phyloP scores from a whole-genome alignment of 345 rosid genomes.

The Aegle marmelos region DNA sequence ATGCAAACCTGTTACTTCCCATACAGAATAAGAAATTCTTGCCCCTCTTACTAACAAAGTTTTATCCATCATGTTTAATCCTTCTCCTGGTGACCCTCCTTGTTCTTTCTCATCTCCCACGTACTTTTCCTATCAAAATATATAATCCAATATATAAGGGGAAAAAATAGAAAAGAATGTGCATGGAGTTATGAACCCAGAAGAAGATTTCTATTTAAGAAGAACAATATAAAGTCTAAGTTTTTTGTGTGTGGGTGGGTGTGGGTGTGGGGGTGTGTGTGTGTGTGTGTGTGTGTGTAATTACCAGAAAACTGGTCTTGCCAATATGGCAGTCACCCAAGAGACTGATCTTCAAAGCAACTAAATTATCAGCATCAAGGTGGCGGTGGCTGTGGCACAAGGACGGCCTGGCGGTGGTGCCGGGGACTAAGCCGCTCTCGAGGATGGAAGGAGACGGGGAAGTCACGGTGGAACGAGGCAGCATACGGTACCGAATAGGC shows the following conservation, averaged over 20 bases:
- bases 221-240: no score
- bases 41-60: conserved; percentile 68
- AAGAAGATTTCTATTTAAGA: no score
- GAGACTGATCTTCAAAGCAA: conserved; percentile 76
- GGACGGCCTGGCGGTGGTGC: conserved; percentile 1
- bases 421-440: not conserved
- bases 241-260: no score
- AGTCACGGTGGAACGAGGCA: conserved; percentile 32
- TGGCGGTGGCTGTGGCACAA: conserved; percentile 10
- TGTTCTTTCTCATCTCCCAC: conserved; percentile 59
- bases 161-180: no score
- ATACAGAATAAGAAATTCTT: conserved; percentile 69
- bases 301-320: conserved; percentile 79
- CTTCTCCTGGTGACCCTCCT: conserved; percentile 32
- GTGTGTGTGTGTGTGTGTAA: no score
- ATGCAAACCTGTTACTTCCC: conserved; percentile 77
- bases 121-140: conserved; percentile 56
- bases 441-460: conserved; percentile 20
- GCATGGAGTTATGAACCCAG: no score
- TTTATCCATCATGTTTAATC: conserved; percentile 67
- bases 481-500: conserved; percentile 46
- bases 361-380: conserved; percentile 67
- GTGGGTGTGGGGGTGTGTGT: no score
- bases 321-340: conserved; percentile 76
- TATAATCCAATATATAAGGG: not conserved